Base-by-base conservation (phyloP, 805 yeast genomes). In the Nakazawaea molendinolei region DNA sequence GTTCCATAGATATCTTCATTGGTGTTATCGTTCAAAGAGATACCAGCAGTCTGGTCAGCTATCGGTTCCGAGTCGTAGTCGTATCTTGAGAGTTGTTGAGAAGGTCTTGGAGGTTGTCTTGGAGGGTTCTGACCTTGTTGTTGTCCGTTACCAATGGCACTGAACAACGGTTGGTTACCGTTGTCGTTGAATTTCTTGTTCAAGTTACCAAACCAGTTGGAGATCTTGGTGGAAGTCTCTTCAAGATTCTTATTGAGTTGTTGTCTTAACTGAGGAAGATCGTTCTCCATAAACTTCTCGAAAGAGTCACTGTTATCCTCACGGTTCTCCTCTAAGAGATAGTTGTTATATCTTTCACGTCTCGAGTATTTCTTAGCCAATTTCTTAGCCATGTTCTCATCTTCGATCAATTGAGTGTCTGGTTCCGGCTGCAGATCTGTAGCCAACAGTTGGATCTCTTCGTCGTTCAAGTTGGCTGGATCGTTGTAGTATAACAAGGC, bases 401-500 rank as follows among this genome's bases (percentile, higher is more conserved):
- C 97, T 42, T 77, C 79, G 39, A 65, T 69, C 36, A 73, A 44
- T 52, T 77, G 82, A n/a, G 60, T 47, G 20, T 47, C 48, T 44
- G 34, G 55, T 27, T 51, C 51, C 13, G 64, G 60, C 4, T 53
- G 52, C 4, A 66, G 64, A 23, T 44, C 46, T n/a, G 10, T 7
- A 5, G 31, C 20, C 17, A 31, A 24, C 6, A 25, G n/a, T 18
- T 21, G 38, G 20, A 26, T 41, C 20, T 74, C 76, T 31, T 73
- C 63, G 42, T 70, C 74, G 10, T 79, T 76, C 42, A 69, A 69
- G 42, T 67, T 67, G 3, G 67, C 54, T 8, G 90, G 90, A 57
- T 89, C 96, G 13, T 85, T 78, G 37, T 86, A 60, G 47, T 73
- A 86, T 41, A 90, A 64, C 49, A 89, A 63, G 0, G 96, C 97